Evolutionary conservation across 345 rosid species (phyloP), one percentile per base, ranked within the genome.

Genomic region (Aquilaria yunnanensis): DNA sequence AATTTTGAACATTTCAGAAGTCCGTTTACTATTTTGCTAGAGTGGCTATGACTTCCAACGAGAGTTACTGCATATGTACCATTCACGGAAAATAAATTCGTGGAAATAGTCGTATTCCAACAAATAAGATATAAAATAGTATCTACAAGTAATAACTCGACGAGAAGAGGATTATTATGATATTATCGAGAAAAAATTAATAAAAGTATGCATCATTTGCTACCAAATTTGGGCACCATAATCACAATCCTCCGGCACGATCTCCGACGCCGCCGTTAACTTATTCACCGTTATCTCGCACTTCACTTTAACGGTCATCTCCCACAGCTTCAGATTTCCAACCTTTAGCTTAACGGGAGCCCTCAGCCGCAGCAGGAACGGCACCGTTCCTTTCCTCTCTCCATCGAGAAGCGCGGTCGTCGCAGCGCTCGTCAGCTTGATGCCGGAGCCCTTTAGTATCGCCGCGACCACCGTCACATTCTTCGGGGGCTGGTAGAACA

Each of bases 291-390:
- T 83, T 65, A 94, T 58, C 49, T 85, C 83, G 52, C 99, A 94
- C 67, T 70, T 60, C 61, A 90, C 65, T 8, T 88, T 88, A 31
- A 82, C 85, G 54, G 80, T 75, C 3, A 90, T 68, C 64, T 68
- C 75, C 97, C 97, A 94, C 23, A 92, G 83, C 82, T 76, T 88
- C 3, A 88, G 78, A 10, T 86, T 75, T 12, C 96, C 99, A 10
- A 86, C 61, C 68, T 82, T 82, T 8, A 94, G 61, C 68, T 70
- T 88, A 2, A 87, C 89, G 8, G 92, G 91, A 2, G 75, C 92
- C 68, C 67, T 85, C 57, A 90, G 10, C 33, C 23, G 74, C 75
- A 94, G 3, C 6, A 30, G 64, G 57, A 94, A 72, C 78, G 93
- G 86, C 79, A 88, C 69, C 72, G 68, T 62, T 56, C 78, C 83